Percentiles rank a stretch among this genome's conserved stretches.
phyloP scores from a whole-genome alignment of 306 rosid genomes.

The Vigna reflexopilosa region DNA sequence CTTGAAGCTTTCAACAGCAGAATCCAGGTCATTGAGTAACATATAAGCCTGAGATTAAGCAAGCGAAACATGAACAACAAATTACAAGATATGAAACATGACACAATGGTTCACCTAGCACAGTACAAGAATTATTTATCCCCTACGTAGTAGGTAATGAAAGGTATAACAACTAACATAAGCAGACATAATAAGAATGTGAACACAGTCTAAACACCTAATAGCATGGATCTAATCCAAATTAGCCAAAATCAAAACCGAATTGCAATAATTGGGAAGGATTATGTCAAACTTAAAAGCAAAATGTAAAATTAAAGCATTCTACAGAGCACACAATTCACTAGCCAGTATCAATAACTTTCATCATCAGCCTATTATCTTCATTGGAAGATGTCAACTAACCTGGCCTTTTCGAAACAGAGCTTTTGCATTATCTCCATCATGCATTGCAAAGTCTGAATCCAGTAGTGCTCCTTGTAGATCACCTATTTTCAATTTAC shows the following conservation, averaged over 20 bases:
- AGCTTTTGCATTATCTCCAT: constrained; percentile 64
- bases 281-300: constrained; percentile 16
- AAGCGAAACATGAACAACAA: constrained; percentile 35
- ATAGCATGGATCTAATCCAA: constrained; percentile 1
- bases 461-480: constrained; percentile 59
- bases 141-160: not conserved
- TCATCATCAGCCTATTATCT: constrained; percentile 31
- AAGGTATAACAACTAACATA: constrained; percentile 26
- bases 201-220: constrained; percentile 31
- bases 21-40: constrained; percentile 59
- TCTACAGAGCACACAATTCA: constrained; percentile 34
- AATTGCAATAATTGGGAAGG: constrained; percentile 4
- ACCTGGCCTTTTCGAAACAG: constrained; percentile 71
- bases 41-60: constrained; percentile 52
- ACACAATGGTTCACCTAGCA: constrained; percentile 28
- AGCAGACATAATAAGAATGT: constrained; percentile 7
- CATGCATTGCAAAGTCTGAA: constrained; percentile 63
- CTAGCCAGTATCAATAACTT: constrained; percentile 22
- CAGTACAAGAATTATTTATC: constrained; percentile 20
- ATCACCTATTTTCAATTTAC: constrained; percentile 63
- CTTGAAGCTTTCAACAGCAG: constrained; percentile 61
- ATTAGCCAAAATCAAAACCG: not conserved
- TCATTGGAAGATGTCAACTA: constrained; percentile 25
- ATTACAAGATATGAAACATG: constrained; percentile 4
- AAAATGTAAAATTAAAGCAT: not conserved